Base-by-base conservation (phyloP, 2,329 filamentous ascomycete species). In the Aspergillus pseudonomiae region DNA sequence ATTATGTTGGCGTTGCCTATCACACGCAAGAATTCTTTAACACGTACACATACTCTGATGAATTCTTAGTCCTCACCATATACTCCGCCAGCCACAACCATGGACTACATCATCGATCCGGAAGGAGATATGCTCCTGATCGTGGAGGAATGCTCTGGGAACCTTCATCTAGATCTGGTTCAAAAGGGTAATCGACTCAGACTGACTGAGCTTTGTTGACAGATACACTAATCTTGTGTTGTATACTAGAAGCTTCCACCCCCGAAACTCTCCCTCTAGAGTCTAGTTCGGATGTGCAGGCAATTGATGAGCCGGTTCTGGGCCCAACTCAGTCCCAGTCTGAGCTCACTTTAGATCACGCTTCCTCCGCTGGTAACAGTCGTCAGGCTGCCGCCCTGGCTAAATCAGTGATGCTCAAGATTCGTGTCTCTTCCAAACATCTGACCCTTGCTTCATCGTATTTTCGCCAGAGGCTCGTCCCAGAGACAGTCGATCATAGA, bases 401-500 rank as follows among this genome's bases (percentile, higher is more conserved):
- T 24, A 28, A 30, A 11, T 12, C 12, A 2, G 28, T 34, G 34
- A 30, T 50, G 6, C 6, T 55, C 9, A 63, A 55, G 39, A 50
- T 66, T 12, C 56, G 53, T 16, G 59, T 57, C 21, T 65, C 64
- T 4, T 65, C 64, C 0, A 63, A 61, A 28, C 64, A 60, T 28
- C 34, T 65, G 30, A 16, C 36, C 32, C 59, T 64, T 11, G 52
- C 58, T 3, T 65, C 61, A 11, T 12, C 14, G 0, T 61, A 30
- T 14, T 61, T 64, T 24, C 32, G 57, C 24, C n/a, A 21, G 12
- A 55, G 43, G 26, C 57, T 66, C 14, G 45, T 43, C 5, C n/a
- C 34, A 3, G 46, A 19, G 24, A 30, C 46, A 1, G 26, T 6
- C 6, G 26, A 43, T 52, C 41, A 19, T 55, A 5, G 34, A 11